These are phyloP conservation scores for Solanum boliviense DNA, from an alignment of 257 asterid genomes.

Conservation along the genomic window DNA sequence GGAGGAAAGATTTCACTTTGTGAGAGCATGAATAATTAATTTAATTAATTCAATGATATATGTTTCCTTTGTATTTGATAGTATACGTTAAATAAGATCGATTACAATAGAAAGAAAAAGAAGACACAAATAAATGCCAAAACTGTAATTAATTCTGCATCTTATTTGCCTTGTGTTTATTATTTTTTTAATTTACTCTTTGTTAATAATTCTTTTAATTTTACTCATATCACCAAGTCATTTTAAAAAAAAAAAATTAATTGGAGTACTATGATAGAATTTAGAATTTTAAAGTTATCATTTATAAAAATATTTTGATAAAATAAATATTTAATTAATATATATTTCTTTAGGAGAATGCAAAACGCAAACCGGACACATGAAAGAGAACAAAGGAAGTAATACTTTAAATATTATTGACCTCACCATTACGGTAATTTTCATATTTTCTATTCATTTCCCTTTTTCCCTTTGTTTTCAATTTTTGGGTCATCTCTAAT, in stretches of 20 bases:
- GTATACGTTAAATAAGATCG: background rate
- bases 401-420: background rate
- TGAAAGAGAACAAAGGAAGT: background rate
- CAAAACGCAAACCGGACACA: background rate
- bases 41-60: background rate
- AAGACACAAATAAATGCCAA: too few species aligned
- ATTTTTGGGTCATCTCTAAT: background rate
- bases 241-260: too few species aligned
- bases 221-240: too few species aligned
- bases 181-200: too few species aligned
- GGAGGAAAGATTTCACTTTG: background rate
- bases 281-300: too few species aligned
- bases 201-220: too few species aligned
- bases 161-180: too few species aligned
- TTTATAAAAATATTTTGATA: too few species aligned
- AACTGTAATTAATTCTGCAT: too few species aligned
- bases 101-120: too few species aligned
- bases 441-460: background rate
- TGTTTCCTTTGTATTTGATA: background rate
- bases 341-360: background rate
- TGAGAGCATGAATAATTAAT: background rate
- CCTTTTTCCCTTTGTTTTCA: background rate
- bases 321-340: too few species aligned
- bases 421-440: background rate
- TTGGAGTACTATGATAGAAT: too few species aligned